phyloP scores from a whole-genome alignment of 2,329 filamentous ascomycete genomes.

The Apiospora phragmitis region DNA sequence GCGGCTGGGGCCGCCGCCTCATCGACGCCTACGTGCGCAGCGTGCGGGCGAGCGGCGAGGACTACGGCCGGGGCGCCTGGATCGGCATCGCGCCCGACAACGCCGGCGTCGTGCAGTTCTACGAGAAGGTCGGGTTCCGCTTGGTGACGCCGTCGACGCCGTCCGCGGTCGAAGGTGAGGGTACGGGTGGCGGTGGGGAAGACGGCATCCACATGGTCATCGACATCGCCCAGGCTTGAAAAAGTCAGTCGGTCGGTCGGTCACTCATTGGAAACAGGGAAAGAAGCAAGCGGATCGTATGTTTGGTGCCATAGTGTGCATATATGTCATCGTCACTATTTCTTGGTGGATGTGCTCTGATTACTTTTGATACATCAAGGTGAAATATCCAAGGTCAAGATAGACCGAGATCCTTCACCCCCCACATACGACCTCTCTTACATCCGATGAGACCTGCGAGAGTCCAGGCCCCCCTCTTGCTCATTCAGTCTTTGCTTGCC shows the following conservation, averaged over 20 bases:
- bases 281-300: not conserved
- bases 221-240: constrained; percentile 27
- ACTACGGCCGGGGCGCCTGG: constrained; percentile 40
- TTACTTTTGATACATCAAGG: not conserved
- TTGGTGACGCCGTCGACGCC: constrained; percentile 26
- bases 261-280: not conserved
- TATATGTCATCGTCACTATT: not conserved
- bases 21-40: constrained; percentile 42
- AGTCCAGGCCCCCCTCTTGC: not conserved
- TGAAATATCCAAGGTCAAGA: not conserved
- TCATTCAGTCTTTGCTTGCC: constrained; percentile 2
- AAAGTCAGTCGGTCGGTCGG: not conserved
- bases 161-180: not conserved
- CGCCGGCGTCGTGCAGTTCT: constrained; percentile 47
- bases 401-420: not conserved
- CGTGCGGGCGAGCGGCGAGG: constrained; percentile 26
- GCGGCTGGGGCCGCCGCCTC: constrained; percentile 46
- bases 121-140: constrained; percentile 47
- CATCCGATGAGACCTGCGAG: not conserved
- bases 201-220: constrained; percentile 43
- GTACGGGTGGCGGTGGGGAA: constrained; percentile 15
- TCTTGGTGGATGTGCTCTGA: not conserved
- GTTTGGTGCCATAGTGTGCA: not conserved
- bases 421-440: not conserved
- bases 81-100: constrained; percentile 49